Conservation (phyloP, 192 early-diverging fungal genomes). For the Irineochytrium annulatum region DNA sequence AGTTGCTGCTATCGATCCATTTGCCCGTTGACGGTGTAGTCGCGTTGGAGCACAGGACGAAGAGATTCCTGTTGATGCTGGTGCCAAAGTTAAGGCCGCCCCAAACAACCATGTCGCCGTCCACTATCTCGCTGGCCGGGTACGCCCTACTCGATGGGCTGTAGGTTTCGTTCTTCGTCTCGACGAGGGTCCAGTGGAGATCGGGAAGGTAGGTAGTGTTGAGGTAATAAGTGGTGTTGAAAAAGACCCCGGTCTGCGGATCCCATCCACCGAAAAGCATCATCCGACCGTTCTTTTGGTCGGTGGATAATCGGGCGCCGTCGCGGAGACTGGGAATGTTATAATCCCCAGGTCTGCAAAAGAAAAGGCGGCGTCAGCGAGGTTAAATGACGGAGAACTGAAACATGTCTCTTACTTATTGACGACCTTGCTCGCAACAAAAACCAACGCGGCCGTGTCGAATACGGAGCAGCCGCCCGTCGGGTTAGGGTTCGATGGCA, state of each 20-base stretch:
- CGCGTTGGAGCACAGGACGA: no score
- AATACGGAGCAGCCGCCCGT: neutral
- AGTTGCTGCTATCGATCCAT: no score
- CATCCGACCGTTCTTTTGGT: neutral
- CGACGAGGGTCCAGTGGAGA: neutral
- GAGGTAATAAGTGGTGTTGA: neutral
- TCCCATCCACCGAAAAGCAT: conserved; percentile 6
- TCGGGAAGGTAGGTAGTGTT: neutral
- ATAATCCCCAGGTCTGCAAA: neutral
- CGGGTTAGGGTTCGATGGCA: neutral
- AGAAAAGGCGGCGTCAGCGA: neutral
- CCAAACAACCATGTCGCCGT: conserved; percentile 1
- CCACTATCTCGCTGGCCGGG: neutral
- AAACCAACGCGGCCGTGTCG: neutral
- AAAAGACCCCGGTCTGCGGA: neutral
- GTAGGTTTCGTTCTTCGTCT: neutral
- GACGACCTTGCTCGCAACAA: neutral
- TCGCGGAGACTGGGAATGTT: neutral
- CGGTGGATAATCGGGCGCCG: conserved; percentile 2
- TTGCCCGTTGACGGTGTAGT: no score
- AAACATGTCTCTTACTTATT: no score
- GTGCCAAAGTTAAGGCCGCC: no score
- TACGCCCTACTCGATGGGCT: neutral
- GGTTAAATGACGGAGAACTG: no score
- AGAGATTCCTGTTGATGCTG: no score